phyloP scores from a whole-genome alignment of 768 basidiomycete species.

The Mycena rebaudengoi region DNA sequence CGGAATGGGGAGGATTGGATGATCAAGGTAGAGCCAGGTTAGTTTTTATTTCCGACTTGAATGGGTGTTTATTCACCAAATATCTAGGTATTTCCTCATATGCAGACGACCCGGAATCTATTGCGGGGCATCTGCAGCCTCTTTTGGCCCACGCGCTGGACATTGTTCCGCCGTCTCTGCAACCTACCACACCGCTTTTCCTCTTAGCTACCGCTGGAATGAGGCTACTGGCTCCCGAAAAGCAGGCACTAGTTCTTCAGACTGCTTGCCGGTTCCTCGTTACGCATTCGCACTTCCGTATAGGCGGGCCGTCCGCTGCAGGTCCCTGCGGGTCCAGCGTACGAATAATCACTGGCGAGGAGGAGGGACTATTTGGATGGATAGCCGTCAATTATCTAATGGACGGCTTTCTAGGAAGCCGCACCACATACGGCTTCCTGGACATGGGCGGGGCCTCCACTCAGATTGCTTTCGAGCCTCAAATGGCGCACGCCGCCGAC shows the following conservation, averaged over 20 bases:
- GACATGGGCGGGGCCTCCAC: constrained; percentile 99
- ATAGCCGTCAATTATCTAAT: constrained; percentile 99
- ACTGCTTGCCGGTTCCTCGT: constrained; percentile 82
- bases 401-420: constrained; percentile 86
- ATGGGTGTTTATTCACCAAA: neutral
- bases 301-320: constrained; percentile 67
- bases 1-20: constrained; percentile 85
- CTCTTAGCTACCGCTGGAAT: constrained; percentile 97
- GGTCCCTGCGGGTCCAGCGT: constrained; percentile 95
- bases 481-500: constrained; percentile 58
- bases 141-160: constrained; percentile 83
- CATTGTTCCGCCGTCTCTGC: constrained; percentile 87
- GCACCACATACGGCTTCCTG: constrained; percentile 94
- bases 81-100: constrained; percentile 86
- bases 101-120: constrained; percentile 69
- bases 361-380: constrained; percentile 99
- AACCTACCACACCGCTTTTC: constrained; percentile 88
- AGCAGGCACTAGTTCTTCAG: constrained; percentile 78
- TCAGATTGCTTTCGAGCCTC: constrained; percentile 97
- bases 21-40: constrained; percentile 92
- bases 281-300: constrained; percentile 78
- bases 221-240: constrained; percentile 78
- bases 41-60: constrained; percentile 40
- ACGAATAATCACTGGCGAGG: constrained; percentile 95
- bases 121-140: constrained; percentile 82